These are phyloP conservation scores for Cytospora mali DNA, from an alignment of 2,329 filamentous ascomycete species.

Conservation along the genomic window DNA sequence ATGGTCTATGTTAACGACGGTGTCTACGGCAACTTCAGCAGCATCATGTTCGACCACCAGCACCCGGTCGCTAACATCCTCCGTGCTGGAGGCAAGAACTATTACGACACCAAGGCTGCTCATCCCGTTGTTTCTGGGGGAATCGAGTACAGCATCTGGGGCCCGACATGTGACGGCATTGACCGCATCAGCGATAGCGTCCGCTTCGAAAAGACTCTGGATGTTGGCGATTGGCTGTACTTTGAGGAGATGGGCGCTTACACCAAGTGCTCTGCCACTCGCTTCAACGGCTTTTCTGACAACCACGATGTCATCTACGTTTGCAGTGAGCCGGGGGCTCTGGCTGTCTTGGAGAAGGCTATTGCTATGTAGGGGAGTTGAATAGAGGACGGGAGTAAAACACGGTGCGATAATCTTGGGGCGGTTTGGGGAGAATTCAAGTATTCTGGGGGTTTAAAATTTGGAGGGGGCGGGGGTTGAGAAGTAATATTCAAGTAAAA, in stretches of 20 bases:
- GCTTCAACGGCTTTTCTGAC: conserved; percentile 97
- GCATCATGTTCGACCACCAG: conserved; percentile 99
- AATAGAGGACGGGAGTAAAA: not conserved
- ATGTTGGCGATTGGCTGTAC: conserved; percentile 97
- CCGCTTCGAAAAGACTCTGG: conserved; percentile 73
- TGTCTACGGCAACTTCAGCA: conserved; percentile 97
- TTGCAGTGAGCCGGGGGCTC: conserved; percentile 87
- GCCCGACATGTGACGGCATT: conserved; percentile 96
- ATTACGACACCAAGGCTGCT: conserved; percentile 60
- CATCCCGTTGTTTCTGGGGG: conserved; percentile 44
- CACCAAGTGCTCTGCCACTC: conserved; percentile 95
- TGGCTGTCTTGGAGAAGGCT: conserved; percentile 60
- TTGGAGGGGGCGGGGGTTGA: not conserved
- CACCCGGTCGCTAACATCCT: conserved; percentile 84
- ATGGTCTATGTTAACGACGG: conserved; percentile 99
- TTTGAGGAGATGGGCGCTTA: conserved; percentile 99
- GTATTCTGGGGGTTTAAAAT: not conserved
- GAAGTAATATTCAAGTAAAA: not conserved
- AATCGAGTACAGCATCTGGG: conserved; percentile 94
- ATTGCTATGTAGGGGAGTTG: conserved; percentile 1
- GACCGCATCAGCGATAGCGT: conserved; percentile 88
- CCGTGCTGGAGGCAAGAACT: conserved; percentile 58
- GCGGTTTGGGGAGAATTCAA: no score
- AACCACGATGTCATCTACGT: conserved; percentile 92
- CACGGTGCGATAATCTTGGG: not conserved